Percentiles rank a stretch among this genome's conserved stretches.
Conservation (phyloP, 2,329 filamentous ascomycete species). For the Ramularia endophylla region DNA sequence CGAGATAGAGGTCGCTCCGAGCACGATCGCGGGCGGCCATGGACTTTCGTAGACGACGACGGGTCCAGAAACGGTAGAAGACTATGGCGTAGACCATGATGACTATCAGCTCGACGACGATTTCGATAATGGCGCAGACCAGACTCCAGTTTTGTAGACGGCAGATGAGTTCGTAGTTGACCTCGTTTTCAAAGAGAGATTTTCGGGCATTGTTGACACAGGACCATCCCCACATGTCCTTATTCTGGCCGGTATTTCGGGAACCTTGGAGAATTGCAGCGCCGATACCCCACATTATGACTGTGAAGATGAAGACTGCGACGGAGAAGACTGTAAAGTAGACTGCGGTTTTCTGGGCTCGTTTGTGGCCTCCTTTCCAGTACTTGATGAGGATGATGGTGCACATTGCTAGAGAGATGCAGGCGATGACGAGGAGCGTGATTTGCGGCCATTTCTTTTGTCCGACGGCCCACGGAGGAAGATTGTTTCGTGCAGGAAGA, state of each 20-base stretch:
- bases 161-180: conserved; percentile 87
- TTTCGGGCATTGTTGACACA: conserved; percentile 78
- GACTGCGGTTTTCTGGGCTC: conserved; percentile 86
- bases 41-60: conserved; percentile 89
- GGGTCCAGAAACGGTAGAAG: conserved; percentile 97
- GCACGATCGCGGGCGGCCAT: conserved; percentile 96
- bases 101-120: conserved; percentile 85
- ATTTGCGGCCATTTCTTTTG: conserved; percentile 88
- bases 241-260: conserved; percentile 64
- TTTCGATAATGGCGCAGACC: conserved; percentile 94
- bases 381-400: conserved; percentile 78
- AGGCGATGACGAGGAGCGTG: conserved; percentile 70
- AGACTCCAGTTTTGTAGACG: conserved; percentile 92
- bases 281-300: conserved; percentile 85
- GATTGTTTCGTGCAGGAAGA: conserved; percentile 68
- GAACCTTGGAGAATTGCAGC: conserved; percentile 77
- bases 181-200: conserved; percentile 68
- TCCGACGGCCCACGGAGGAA: conserved; percentile 75
- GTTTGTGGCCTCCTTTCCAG: conserved; percentile 77
- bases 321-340: conserved; percentile 96
- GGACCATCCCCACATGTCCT: conserved; percentile 99
- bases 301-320: conserved; percentile 87
- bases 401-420: conserved; percentile 73
- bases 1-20: conserved; percentile 90
- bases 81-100: conserved; percentile 90